Evolutionary conservation across 768 basidiomycete species (phyloP).

Genomic region (Tephrocybe sp.): DNA sequence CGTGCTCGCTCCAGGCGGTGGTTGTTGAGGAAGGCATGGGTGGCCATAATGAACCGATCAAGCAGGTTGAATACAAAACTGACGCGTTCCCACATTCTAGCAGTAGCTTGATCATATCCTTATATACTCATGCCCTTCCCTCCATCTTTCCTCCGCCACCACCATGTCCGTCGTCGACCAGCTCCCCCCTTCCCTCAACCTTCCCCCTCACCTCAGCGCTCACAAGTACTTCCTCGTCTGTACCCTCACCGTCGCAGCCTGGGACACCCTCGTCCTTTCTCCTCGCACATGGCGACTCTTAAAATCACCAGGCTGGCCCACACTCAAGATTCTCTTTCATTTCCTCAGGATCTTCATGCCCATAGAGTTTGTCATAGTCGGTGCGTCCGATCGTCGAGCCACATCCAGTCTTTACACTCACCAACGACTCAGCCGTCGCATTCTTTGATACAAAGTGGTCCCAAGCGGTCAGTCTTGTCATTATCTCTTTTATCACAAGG

Average conservation of each 20-base stretch:
- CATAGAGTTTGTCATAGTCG: slow-evolving; percentile 72
- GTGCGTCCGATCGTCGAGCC: slow-evolving; percentile 30
- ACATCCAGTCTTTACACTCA: slow-evolving; percentile 5
- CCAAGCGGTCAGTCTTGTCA: slow-evolving; percentile 40
- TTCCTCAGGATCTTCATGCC: slow-evolving; percentile 79
- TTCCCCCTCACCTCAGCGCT: slow-evolving; percentile 74
- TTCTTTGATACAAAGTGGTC: slow-evolving; percentile 80
- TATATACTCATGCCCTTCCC: slow-evolving; percentile 5
- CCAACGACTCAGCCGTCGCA: slow-evolving; percentile 57
- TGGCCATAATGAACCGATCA: slow-evolving; percentile 5
- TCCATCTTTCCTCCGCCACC: slow-evolving; percentile 13
- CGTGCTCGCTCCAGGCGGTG: not conserved
- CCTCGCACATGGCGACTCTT: slow-evolving; percentile 75
- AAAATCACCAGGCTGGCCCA: slow-evolving; percentile 66
- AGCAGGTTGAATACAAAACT: not conserved
- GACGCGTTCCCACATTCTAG: slow-evolving; percentile 5
- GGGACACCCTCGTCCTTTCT: slow-evolving; percentile 84
- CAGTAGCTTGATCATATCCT: not conserved
- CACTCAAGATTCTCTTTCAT: slow-evolving; percentile 73
- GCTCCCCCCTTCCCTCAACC: slow-evolving; percentile 67
- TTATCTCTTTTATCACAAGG: slow-evolving; percentile 1
- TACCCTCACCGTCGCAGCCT: slow-evolving; percentile 84
- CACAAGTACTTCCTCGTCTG: slow-evolving; percentile 92
- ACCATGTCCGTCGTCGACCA: slow-evolving; percentile 28
- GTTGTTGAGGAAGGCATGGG: slow-evolving; percentile 15